Percentiles rank a stretch among this genome's conserved stretches.
Evolutionary conservation across 768 basidiomycete genomes (phyloP).

Genomic region (Filobasidium wieringae): DNA sequence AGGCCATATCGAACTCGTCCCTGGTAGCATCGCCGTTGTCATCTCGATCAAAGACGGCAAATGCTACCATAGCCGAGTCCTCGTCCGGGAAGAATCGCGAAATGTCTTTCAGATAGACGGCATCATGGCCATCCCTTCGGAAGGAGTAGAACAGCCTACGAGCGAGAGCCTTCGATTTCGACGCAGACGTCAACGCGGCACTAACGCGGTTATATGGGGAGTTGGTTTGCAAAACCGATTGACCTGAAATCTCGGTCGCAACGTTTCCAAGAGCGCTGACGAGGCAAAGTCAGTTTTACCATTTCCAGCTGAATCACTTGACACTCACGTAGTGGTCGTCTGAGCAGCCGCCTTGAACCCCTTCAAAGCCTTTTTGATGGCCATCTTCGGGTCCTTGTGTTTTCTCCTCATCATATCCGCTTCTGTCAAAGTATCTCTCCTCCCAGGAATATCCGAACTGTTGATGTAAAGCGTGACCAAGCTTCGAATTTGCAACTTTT

Average conservation of each 20-base stretch:
- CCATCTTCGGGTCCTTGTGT: conserved; percentile 44
- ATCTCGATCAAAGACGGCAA: conserved; percentile 43
- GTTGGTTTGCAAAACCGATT: conserved; percentile 68
- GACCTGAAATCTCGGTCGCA: conserved; percentile 52
- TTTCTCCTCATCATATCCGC: conserved; percentile 34
- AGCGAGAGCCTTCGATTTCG: conserved; percentile 64
- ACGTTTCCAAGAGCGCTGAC: conserved; percentile 49
- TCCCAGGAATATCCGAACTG: conserved; percentile 60
- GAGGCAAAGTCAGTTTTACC: background rate
- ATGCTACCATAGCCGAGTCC: conserved; percentile 49
- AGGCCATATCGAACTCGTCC: conserved; percentile 51
- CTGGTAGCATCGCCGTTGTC: conserved; percentile 44
- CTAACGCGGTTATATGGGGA: conserved; percentile 70
- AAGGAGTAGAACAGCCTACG: conserved; percentile 79
- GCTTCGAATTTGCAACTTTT: conserved; percentile 62
- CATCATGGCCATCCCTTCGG: conserved; percentile 50
- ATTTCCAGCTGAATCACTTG: background rate
- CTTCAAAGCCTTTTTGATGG: conserved; percentile 60
- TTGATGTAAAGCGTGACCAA: conserved; percentile 67
- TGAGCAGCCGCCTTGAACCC: conserved; percentile 63
- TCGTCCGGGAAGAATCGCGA: conserved; percentile 54
- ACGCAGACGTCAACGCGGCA: conserved; percentile 63
- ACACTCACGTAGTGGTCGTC: conserved; percentile 56
- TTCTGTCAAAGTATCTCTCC: conserved; percentile 52
- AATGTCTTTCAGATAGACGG: conserved; percentile 57